These are phyloP conservation scores for Xylaria grammica DNA, from an alignment of 495 filamentous ascomycete genomes.

Conservation along the genomic window DNA sequence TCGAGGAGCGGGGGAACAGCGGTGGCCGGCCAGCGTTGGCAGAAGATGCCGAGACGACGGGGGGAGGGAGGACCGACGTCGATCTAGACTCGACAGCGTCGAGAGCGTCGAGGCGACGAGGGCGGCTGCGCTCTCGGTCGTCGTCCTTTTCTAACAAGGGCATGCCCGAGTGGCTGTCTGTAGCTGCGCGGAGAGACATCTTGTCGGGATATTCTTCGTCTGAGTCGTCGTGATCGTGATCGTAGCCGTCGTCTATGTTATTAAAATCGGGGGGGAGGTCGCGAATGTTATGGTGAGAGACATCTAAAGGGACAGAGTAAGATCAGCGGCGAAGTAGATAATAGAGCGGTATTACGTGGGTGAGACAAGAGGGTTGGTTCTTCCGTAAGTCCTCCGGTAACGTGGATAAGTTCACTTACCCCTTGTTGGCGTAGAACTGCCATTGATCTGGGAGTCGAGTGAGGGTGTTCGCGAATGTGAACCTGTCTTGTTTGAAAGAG, in stretches of 20 bases:
- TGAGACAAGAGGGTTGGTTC: too few relatives aligned
- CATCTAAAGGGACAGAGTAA: not conserved
- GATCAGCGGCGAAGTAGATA: not conserved
- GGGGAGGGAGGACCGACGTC: conserved; percentile 21
- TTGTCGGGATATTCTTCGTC: conserved; percentile 23
- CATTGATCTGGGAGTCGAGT: conserved; percentile 8
- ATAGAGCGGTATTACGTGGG: too few relatives aligned
- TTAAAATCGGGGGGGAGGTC: not conserved
- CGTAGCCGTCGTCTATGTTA: conserved; percentile 23
- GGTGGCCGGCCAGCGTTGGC: conserved; percentile 33
- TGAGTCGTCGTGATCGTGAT: conserved; percentile 31
- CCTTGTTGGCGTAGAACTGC: conserved; percentile 6
- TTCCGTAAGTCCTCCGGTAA: too few relatives aligned
- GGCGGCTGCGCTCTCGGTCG: conserved; percentile 55
- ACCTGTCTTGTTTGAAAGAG: not conserved
- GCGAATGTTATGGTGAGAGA: conserved; percentile 1
- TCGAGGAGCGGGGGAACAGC: conserved; percentile 55
- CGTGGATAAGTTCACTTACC: conserved; percentile 10
- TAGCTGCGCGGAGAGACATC: conserved; percentile 50
- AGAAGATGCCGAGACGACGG: conserved; percentile 28
- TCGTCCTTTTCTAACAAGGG: conserved; percentile 57
- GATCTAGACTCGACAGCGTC: conserved; percentile 20
- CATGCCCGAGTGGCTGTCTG: conserved; percentile 57
- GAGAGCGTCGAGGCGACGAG: conserved; percentile 45
- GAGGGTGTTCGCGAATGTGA: not conserved